phyloP scores from a whole-genome alignment of 169 alveolate genomes.

The Plasmodium cynomolgi region DNA sequence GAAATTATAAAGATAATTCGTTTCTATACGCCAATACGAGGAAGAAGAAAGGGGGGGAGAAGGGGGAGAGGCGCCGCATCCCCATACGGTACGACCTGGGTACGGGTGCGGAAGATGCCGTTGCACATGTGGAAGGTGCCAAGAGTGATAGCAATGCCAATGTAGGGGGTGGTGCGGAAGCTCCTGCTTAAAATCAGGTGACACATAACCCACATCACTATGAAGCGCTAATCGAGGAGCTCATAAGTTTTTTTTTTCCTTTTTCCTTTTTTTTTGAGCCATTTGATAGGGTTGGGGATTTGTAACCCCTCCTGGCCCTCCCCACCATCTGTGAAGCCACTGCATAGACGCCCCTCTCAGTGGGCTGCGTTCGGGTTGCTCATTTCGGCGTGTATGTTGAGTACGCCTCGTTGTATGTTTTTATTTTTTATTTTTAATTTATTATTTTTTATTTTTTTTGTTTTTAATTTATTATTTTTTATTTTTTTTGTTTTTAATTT shows the following conservation, averaged over 20 bases:
- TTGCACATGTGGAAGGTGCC: neutral
- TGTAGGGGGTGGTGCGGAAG: neutral
- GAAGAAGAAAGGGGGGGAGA: constrained; percentile 1
- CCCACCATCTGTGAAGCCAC: too few relatives aligned
- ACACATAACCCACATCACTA: neutral
- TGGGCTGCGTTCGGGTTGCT: too few relatives aligned
- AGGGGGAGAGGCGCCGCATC: constrained; percentile 22
- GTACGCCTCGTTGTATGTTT: too few relatives aligned
- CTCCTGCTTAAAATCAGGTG: neutral
- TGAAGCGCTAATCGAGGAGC: neutral
- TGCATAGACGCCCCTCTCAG: too few relatives aligned
- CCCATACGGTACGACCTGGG: constrained; percentile 27
- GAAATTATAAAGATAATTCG: constrained; percentile 60
- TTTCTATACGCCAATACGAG: constrained; percentile 52
- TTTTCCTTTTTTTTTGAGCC: neutral
- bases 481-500: too few relatives aligned
- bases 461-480: too few relatives aligned
- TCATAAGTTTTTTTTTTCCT: neutral
- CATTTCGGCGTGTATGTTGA: too few relatives aligned
- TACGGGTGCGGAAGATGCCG: neutral
- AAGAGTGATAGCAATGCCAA: neutral
- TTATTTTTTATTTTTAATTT: neutral
- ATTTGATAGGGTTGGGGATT: neutral
- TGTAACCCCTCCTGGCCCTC: too few relatives aligned
- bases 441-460: neutral